Base-by-base conservation (phyloP, 306 rosid species). In the Delonix regia region DNA sequence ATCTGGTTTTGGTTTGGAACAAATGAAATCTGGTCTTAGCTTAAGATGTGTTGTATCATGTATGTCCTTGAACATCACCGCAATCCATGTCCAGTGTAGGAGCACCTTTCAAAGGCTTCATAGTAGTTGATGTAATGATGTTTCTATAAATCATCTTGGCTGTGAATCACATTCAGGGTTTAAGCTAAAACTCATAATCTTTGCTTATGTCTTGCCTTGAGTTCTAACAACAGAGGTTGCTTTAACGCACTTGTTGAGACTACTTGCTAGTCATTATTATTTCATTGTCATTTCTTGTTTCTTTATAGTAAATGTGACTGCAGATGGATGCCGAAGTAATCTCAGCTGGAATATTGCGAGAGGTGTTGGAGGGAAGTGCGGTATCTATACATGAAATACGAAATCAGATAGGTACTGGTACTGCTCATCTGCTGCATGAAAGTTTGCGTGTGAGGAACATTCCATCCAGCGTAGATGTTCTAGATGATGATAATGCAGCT, bases 261-360 rank as follows among this genome's bases (percentile, higher is more conserved):
- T 21, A 75, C 24, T 51, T 71, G 39, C 5, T n/a, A 63, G 73
- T 71, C 27, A 57, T 48, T 59, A n/a, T 21, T 51, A 44, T 70
- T 80, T 80, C 78, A 38, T 67, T 75, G 66, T 69, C 4, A 61
- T 77, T 85, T 71, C 77, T 83, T 73, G 82, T 83, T 81, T 73
- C 28, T 71, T 74, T 85, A 81, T 85, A 80, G 87, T 62, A 51
- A 71, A 60, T 75, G 62, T 80, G 76, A 62, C 59, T 83, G 79
- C 84, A 91, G 92, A 92, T 91, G 98, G 99, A 95, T 78, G 99
- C 97, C 0, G 99, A 92, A 77, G 97, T 92, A 48, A 92, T 95
- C 75, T 91, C 97, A 6, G 93, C 97, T 55, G 96, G 91, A 69
- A 85, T 95, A 66, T 85, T 95, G 61, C 84, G 91, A 56, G 90